Evolutionary conservation across 257 asterid genomes (phyloP), one percentile per base, ranked within the genome.

Genomic region (Primulina eburnea): DNA sequence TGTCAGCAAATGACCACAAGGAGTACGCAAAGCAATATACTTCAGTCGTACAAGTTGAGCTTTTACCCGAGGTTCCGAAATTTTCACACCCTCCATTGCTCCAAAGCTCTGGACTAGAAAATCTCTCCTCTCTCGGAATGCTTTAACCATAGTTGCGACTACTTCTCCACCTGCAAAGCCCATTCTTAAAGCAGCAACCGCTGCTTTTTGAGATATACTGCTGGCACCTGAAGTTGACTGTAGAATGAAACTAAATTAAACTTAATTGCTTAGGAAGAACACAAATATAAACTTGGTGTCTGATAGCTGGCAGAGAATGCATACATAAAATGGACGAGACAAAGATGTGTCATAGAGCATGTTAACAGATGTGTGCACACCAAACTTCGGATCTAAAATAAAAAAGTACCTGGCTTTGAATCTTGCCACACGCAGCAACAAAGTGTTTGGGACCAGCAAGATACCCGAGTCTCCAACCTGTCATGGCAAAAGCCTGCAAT

Each of bases 401-500:
- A 43, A 43, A 43, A 2, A 3, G 26, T 69, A 90, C 99, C 96
- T 91, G 97, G 79, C 99, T 94, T 77, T 94, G 99, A 83, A 94
- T 84, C 86, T 91, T 94, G 70, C 83, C 86, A 70, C 99, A 90
- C 10, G 99, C 99, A 43, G 96, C 75, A 70, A 94, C 86, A 64
- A 94, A 92, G 81, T 89, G 98, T 75, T 86, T 92, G 38, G 97
- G 98, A 75, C 98, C 98, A 65, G 98, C 98, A 79, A 92, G 50
- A 81, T 92, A 92, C 38, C 98, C 98, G 16, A 92, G 98, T 76
- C 98, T 88, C 98, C 98, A 92, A 60, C 98, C 98, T 66, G 98
- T 92, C 98, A 92, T 92, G 60, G 97, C 97, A 67, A 89, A 92
- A 65, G 98, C 96, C 98, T 92, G 64, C 32, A 16, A 77, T 71